A percentile compares a stretch with the other conserved stretches of the same genome.
Evolutionary conservation across 164 flowering plant species (phyloP).

Genomic region (Piper betle): DNA sequence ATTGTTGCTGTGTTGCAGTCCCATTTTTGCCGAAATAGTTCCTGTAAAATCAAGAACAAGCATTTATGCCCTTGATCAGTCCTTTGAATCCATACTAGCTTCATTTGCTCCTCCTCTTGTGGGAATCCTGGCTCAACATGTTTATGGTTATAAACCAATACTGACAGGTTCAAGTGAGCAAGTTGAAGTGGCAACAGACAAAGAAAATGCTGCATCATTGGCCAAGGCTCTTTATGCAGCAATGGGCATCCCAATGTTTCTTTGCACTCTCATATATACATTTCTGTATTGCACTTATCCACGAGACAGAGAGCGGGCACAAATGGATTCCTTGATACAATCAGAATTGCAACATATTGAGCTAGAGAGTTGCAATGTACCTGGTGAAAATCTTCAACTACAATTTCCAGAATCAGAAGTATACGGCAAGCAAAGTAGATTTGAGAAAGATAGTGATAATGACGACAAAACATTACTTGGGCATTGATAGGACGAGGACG

Average conservation of each 20-base stretch:
- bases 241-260: slow-evolving; percentile 63
- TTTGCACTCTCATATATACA: slow-evolving; percentile 68
- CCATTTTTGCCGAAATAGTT: slow-evolving; percentile 95
- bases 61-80: slow-evolving; percentile 81
- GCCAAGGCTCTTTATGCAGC: slow-evolving; percentile 78
- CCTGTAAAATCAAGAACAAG: slow-evolving; percentile 78
- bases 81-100: slow-evolving; percentile 74
- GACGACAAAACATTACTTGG: slow-evolving; percentile 39
- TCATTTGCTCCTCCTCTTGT: slow-evolving; percentile 97
- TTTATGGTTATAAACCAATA: slow-evolving; percentile 68
- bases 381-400: slow-evolving; percentile 15
- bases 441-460: slow-evolving; percentile 28
- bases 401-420: slow-evolving; percentile 15
- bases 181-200: slow-evolving; percentile 48
- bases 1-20: slow-evolving; percentile 29
- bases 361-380: slow-evolving; percentile 14
- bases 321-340: slow-evolving; percentile 57
- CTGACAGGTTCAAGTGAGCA: slow-evolving; percentile 34
- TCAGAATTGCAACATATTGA: slow-evolving; percentile 57
- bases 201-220: slow-evolving; percentile 70
- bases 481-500: slow-evolving; percentile 22
- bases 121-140: slow-evolving; percentile 64
- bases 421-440: slow-evolving; percentile 15
- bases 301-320: slow-evolving; percentile 68
- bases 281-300: slow-evolving; percentile 76